phyloP scores from a whole-genome alignment of 2,329 filamentous ascomycete genomes.

The Colletotrichum godetiae region DNA sequence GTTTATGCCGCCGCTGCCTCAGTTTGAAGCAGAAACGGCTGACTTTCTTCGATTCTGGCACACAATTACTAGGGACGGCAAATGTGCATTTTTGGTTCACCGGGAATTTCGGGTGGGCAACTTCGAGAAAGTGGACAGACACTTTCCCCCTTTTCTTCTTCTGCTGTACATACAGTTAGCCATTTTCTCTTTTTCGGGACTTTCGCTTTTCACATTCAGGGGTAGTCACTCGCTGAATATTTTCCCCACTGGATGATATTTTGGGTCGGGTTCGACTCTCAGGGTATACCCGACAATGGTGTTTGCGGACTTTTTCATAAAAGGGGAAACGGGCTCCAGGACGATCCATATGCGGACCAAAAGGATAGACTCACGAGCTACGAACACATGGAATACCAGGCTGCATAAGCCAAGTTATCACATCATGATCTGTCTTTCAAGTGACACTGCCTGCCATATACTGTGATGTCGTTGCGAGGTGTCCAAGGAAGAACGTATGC shows the following conservation, averaged over 20 bases:
- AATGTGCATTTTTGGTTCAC: neutral
- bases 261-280: slow-evolving; percentile 28
- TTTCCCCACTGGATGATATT: slow-evolving; percentile 33
- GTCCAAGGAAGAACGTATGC: neutral
- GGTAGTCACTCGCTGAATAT: slow-evolving; percentile 36
- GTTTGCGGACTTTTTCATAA: slow-evolving; percentile 34
- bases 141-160: slow-evolving; percentile 38
- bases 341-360: slow-evolving; percentile 27
- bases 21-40: neutral
- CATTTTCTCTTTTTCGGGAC: slow-evolving; percentile 33
- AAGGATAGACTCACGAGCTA: slow-evolving; percentile 42
- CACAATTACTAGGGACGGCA: neutral
- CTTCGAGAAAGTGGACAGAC: neutral
- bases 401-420: slow-evolving; percentile 10
- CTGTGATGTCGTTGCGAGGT: neutral
- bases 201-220: slow-evolving; percentile 35
- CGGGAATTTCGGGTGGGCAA: neutral
- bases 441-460: neutral
- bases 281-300: slow-evolving; percentile 33
- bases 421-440: neutral
- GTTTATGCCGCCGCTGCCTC: slow-evolving; percentile 59
- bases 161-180: slow-evolving; percentile 49
- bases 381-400: slow-evolving; percentile 37
- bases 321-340: slow-evolving; percentile 27
- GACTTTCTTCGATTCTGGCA: slow-evolving; percentile 14